Evolutionary conservation across 176 grass and related monocot genomes (phyloP).

Genomic region (Aechmea fasciata): DNA sequence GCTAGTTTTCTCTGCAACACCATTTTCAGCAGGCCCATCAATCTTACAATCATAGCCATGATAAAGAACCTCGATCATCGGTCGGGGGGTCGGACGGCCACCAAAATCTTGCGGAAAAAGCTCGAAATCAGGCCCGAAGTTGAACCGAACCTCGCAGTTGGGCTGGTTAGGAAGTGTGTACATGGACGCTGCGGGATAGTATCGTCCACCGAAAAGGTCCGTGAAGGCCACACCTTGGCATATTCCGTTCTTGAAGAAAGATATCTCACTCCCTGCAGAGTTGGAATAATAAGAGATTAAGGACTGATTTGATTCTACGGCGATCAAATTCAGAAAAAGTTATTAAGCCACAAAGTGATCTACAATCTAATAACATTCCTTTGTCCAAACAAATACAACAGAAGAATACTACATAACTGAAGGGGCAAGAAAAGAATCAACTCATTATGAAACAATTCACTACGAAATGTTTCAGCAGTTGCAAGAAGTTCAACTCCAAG

Average conservation of each 20-base stretch:
- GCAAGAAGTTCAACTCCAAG: neutral
- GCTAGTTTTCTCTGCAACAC: slow-evolving; percentile 46
- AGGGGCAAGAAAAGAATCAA: neutral
- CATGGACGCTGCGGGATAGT: slow-evolving; percentile 76
- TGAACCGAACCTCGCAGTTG: slow-evolving; percentile 72
- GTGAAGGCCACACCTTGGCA: slow-evolving; percentile 69
- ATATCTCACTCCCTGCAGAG: slow-evolving; percentile 72
- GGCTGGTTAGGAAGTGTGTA: slow-evolving; percentile 76
- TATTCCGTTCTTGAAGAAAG: slow-evolving; percentile 77
- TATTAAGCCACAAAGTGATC: too few relatives aligned
- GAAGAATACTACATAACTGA: neutral
- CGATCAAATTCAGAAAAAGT: too few relatives aligned
- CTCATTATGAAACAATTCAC: neutral
- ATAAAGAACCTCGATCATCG: slow-evolving; percentile 63
- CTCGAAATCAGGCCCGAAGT: slow-evolving; percentile 73
- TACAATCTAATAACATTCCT: too few relatives aligned
- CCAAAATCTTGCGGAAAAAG: slow-evolving; percentile 69
- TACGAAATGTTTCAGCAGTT: neutral
- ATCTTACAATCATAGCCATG: slow-evolving; percentile 46
- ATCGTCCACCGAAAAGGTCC: slow-evolving; percentile 70
- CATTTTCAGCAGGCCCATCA: slow-evolving; percentile 57
- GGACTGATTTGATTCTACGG: neutral
- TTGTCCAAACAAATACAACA: neutral
- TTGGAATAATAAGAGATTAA: slow-evolving; percentile 6
- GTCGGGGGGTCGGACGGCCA: slow-evolving; percentile 32